Evolutionary conservation across 345 rosid species (phyloP).

Genomic region (Zanthoxylum bungeanum): DNA sequence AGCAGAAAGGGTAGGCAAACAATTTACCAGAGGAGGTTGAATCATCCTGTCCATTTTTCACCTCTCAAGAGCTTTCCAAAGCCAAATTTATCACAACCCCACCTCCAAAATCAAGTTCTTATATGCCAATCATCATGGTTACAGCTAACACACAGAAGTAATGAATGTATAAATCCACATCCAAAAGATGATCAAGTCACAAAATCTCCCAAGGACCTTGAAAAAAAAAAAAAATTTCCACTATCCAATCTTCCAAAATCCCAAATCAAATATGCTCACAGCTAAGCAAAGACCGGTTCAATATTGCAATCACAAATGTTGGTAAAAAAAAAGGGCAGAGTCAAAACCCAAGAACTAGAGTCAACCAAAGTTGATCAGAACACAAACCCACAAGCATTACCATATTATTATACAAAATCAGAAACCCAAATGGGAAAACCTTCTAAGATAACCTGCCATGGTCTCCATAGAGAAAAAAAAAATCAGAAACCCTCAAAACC

Average conservation of each 20-base stretch:
- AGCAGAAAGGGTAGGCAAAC: constrained; percentile 8
- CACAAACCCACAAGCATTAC: constrained; percentile 17
- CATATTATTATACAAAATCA: constrained; percentile 17
- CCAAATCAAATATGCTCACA: background rate
- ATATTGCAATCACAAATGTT: constrained; percentile 3
- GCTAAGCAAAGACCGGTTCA: constrained; percentile 9
- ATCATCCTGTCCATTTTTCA: constrained; percentile 55
- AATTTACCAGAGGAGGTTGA: constrained; percentile 75
- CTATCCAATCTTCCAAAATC: background rate
- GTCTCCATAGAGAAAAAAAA: constrained; percentile 9
- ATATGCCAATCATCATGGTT: constrained; percentile 13
- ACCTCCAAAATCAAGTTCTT: constrained; percentile 26
- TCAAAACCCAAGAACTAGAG: constrained; percentile 14
- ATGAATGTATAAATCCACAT: constrained; percentile 11
- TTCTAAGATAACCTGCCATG: no score
- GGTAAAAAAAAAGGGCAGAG: background rate
- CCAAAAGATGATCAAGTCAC: no score
- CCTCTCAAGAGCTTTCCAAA: constrained; percentile 18
- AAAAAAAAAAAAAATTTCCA: background rate
- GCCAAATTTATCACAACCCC: constrained; percentile 22
- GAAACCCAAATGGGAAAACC: constrained; percentile 28
- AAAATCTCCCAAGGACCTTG: background rate
- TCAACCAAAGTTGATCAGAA: constrained; percentile 14
- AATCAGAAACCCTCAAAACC: constrained; percentile 22
- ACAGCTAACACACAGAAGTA: background rate